Evolutionary conservation across 345 rosid genomes (phyloP).

Genomic region (Clausena lansium): DNA sequence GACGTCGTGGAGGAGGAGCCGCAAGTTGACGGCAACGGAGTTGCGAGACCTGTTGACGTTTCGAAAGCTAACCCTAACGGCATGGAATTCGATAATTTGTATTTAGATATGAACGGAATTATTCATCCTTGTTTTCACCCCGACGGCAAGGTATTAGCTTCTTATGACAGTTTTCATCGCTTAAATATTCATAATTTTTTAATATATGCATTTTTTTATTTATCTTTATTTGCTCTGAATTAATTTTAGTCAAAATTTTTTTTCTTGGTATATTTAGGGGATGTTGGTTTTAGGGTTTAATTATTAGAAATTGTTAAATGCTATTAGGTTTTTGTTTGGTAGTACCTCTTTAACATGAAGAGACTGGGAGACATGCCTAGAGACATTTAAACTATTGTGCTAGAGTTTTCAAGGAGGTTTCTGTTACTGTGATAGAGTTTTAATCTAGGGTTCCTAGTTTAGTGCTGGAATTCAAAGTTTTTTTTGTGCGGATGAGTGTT

Average conservation of each 20-base stretch:
- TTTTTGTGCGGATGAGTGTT: neutral
- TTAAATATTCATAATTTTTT: neutral
- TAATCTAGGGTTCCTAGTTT: neutral
- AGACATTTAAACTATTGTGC: neutral
- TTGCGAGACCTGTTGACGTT: constrained; percentile 47
- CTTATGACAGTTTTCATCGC: neutral
- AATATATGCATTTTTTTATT: neutral
- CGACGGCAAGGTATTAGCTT: constrained; percentile 63
- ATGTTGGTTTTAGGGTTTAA: neutral
- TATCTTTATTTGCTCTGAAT: neutral
- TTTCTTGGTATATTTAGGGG: neutral
- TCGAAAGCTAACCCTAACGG: constrained; percentile 92
- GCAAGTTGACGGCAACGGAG: constrained; percentile 37
- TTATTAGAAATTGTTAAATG: neutral
- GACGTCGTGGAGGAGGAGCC: constrained; percentile 87
- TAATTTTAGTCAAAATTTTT: neutral
- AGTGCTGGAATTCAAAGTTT: neutral
- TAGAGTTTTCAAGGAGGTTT: neutral
- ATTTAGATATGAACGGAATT: constrained; percentile 93
- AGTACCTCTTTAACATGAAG: neutral
- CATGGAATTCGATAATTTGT: constrained; percentile 80
- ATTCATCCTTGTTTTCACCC: constrained; percentile 99
- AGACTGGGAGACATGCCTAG: neutral
- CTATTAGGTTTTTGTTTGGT: no score
- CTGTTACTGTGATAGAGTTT: no score